A percentile compares a stretch with the other conserved stretches of the same genome.
These are phyloP conservation scores for Agroathelia rolfsii DNA, from an alignment of 1,284 basidiomycete species.

Conservation along the genomic window DNA sequence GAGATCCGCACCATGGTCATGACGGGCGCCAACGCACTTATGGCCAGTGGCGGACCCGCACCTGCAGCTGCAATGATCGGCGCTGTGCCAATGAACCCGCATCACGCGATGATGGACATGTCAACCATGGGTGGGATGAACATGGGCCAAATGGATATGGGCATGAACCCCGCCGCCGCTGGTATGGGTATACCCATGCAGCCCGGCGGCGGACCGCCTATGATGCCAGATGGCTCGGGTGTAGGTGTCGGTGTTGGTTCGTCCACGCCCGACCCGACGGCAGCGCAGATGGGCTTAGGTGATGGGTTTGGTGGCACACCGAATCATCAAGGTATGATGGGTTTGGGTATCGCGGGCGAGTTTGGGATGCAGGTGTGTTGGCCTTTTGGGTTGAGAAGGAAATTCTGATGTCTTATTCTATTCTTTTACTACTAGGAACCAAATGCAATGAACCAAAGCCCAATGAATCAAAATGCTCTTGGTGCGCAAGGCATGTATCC, in stretches of 20 bases:
- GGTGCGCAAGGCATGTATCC: slow-evolving; percentile 40
- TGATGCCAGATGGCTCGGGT: slow-evolving; percentile 31
- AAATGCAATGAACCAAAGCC: slow-evolving; percentile 13
- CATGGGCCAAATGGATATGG: slow-evolving; percentile 39
- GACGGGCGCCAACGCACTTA: slow-evolving; percentile 65
- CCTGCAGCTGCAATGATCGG: slow-evolving; percentile 63
- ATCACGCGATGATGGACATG: slow-evolving; percentile 34
- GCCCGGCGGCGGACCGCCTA: slow-evolving; percentile 24
- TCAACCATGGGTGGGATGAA: slow-evolving; percentile 47
- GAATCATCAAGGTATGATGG: slow-evolving; percentile 41
- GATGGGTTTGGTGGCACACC: slow-evolving; percentile 33
- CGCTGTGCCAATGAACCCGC: slow-evolving; percentile 25
- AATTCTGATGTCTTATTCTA: no score
- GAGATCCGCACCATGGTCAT: slow-evolving; percentile 78
- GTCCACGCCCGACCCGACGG: no score
- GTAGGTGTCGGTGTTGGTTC: no score
- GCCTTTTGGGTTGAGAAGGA: no score
- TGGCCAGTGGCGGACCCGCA: slow-evolving; percentile 45
- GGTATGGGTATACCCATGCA: slow-evolving; percentile 36
- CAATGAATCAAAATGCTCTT: background rate
- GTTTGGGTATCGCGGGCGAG: slow-evolving; percentile 39
- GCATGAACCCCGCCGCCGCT: no score
- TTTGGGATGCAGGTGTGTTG: slow-evolving; percentile 58
- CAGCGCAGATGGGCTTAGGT: slow-evolving; percentile 30
- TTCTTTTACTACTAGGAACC: slow-evolving; percentile 22